phyloP scores from a whole-genome alignment of 805 yeast genomes.

The Hanseniaspora hatyaiensis region DNA sequence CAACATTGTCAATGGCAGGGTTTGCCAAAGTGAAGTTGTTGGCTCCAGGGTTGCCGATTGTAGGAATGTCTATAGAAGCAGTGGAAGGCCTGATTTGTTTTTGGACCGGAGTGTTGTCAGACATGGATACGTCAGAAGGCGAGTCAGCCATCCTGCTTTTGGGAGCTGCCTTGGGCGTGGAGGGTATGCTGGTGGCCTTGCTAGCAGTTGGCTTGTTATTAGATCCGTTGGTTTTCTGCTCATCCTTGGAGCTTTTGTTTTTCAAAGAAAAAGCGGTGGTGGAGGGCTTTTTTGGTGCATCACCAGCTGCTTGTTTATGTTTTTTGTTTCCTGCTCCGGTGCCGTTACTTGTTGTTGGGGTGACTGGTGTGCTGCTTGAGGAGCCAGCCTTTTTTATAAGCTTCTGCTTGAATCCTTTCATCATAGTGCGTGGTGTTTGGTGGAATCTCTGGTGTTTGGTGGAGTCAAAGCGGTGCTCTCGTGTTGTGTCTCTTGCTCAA shows the following conservation, averaged over 20 bases:
- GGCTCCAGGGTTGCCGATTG: neutral
- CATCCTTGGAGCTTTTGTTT: neutral
- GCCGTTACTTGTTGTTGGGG: too few species aligned
- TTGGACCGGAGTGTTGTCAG: conserved; percentile 17
- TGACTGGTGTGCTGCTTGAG: too few species aligned
- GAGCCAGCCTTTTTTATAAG: conserved; percentile 28
- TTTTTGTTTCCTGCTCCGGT: too few species aligned
- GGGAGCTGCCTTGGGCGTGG: neutral
- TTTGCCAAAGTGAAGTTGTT: too few species aligned
- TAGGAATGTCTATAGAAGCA: conserved; percentile 28
- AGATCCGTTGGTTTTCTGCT: neutral
- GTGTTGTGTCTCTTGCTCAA: too few species aligned
- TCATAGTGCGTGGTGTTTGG: conserved; percentile 36
- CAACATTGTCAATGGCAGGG: too few species aligned
- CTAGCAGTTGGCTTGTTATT: neutral
- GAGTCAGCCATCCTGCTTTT: conserved; percentile 1
- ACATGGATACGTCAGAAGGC: conserved; percentile 18
- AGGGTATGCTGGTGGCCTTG: neutral
- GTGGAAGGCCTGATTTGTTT: conserved; percentile 18
- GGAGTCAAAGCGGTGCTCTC: neutral
- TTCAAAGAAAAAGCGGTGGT: too few species aligned
- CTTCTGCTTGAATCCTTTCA: conserved; percentile 62
- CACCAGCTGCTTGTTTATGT: too few species aligned
- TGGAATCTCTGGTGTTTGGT: neutral
- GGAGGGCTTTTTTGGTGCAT: neutral